A percentile compares a stretch with the other conserved stretches of the same genome.
Conservation (phyloP, 2,329 filamentous ascomycete species). For the Sphaerulina musiva region DNA sequence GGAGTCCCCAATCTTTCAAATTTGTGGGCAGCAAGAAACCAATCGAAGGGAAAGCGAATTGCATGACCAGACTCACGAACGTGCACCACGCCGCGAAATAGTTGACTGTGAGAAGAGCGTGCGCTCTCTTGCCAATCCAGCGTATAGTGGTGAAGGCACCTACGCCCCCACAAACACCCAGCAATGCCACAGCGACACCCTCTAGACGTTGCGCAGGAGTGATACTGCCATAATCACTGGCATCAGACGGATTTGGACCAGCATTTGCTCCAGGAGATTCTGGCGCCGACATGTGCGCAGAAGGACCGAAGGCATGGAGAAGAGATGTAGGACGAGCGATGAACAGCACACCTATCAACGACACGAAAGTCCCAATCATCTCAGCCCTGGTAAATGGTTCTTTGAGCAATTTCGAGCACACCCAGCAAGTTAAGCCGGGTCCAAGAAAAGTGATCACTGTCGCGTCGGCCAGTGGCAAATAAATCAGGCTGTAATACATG, state of each 20-base stretch:
- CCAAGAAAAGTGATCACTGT: constrained; percentile 85
- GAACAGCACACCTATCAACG: constrained; percentile 70
- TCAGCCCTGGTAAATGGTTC: constrained; percentile 75
- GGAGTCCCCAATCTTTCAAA: constrained; percentile 56
- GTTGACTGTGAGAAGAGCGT: constrained; percentile 78
- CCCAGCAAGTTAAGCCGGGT: constrained; percentile 70
- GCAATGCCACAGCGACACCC: constrained; percentile 63
- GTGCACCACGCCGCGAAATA: constrained; percentile 71
- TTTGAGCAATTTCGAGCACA: constrained; percentile 66
- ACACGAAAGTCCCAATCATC: constrained; percentile 67
- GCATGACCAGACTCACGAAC: constrained; percentile 57
- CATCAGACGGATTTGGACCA: constrained; percentile 19
- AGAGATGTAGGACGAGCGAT: constrained; percentile 67
- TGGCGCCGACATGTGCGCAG: constrained; percentile 29
- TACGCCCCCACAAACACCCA: constrained; percentile 71
- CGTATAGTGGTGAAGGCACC: constrained; percentile 69
- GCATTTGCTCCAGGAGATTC: constrained; percentile 33
- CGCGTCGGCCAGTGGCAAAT: constrained; percentile 77
- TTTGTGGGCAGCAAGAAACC: constrained; percentile 52
- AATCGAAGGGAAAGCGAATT: constrained; percentile 51
- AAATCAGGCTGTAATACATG: constrained; percentile 47
- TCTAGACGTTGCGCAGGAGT: constrained; percentile 60
- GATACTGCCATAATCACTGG: constrained; percentile 38
- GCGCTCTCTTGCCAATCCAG: constrained; percentile 71
- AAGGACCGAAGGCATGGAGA: constrained; percentile 38